Base-by-base conservation (phyloP, 441 rosid species). In the Jatropha multifida region DNA sequence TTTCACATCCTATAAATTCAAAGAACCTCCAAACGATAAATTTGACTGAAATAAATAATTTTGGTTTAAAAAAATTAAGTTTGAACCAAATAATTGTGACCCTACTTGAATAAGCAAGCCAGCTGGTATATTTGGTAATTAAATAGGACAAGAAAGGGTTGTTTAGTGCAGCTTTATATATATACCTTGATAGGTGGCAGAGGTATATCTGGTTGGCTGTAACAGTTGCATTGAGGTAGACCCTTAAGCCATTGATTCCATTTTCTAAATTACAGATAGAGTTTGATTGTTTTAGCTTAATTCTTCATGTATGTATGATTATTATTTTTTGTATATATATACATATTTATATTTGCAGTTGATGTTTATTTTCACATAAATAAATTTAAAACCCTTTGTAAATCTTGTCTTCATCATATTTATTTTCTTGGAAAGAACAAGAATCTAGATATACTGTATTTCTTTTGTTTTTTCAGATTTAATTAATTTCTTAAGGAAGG, bases 171-270 rank as follows among this genome's bases (percentile, higher is more conserved):
- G 79, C 78, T 69, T 77, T 58, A 54, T 60, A 5, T 58, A 51
- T 79, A 69, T 49, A 67, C 32, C 37, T 76, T 79, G 61, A 75
- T 70, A 51, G 23, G 76, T 71, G 68, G 67, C 3, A 74, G 73
- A 71, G 67, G 0, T 5, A 18, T 52, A 52, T 26, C 11, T 7
- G 59, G 61, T 65, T 71, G 74, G 78, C 76, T 44, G 40, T 13
- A 55, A 44, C 75, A 67, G 62, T 75, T 64, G 38, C 56, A 37
- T 46, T 60, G 76, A 69, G 80, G 48, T 74, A 32, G 77, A 75
- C 69, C 18, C 14, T 63, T 37, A 38, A 51, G 1, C 7, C 55
- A 1, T 51, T 51, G 32, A 32, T 32, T 32, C 32, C 15, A 20
- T 56, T n/a, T n/a, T 18, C 7, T 3, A 14, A 54, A 17, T 5